Base-by-base conservation (phyloP, 768 basidiomycete genomes). In the Tulasnella sp. region DNA sequence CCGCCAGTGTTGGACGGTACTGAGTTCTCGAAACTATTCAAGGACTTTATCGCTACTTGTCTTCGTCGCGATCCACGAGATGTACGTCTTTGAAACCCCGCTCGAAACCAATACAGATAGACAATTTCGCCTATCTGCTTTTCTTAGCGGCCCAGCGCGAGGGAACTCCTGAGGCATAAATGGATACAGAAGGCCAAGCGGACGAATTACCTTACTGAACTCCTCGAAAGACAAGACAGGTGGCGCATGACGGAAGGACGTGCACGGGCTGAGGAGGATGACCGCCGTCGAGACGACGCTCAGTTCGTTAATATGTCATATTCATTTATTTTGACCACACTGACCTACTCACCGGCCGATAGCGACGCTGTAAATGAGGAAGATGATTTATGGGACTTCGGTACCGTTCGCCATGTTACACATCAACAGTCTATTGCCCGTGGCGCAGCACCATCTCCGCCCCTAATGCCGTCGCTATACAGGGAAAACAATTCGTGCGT, bases 141-240 rank as follows among this genome's bases (percentile, higher is more conserved):
- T 25, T 21, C 61, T 61, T 68, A 93, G 88, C 87, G 96, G 30
- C 96, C 96, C 24, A 76, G 90, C 19, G 96, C 96, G n/a, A 83
- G 84, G 59, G 94, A 99, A 61, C 79, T 99, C 49, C 75, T 99
- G 61, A 94, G 91, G 68, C 96, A 99, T 71, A 94, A 93, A 68
- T 99, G 96, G 69, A 82, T 98, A 63, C 80, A 87, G 62, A 84
- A 87, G 78, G 94, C 94, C 19, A 92, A 91, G 75, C 96, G 96
- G 75, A 85, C 92, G 8, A 88, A 71, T 66, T 98, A 96, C 68
- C 74, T 99, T 62, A 94, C 92, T 0, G 96, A 99, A 69, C 76
- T 99, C 42, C 96, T 98, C 62, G 94, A 98, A 62, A 79, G 92
- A 29, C 86, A 90, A 62, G 92, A 97, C 66, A 78, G 90, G 61